Base-by-base conservation (phyloP, 139 green algal species). In the Astrephomene gubernaculifera region DNA sequence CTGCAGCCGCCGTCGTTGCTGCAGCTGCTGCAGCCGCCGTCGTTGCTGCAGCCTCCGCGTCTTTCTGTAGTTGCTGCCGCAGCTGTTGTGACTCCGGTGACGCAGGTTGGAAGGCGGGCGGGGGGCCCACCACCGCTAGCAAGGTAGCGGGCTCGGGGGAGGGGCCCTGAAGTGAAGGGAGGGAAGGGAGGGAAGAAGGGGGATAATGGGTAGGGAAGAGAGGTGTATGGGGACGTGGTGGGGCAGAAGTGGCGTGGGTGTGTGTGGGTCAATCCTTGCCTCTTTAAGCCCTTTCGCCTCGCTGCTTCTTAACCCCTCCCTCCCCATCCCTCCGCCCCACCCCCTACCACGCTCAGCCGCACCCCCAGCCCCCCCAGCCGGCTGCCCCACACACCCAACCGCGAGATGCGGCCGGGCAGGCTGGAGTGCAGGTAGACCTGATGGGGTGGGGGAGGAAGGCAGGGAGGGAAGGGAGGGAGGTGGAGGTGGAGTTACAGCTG, bases 391-490 rank as follows among this genome's bases (percentile, higher is more conserved):
- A 79, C 64, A n/a, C 7, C 71, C 4, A 5, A 5, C 19, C 44
- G 39, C 9, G 2, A 5, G 29, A 10, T 64, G 44, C 44, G 44
- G n/a, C 71, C 71, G 2, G 44, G 43, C 27, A 79, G n/a, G 71
- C 71, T 79, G 71, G 29, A 45, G 45, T 79, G 71, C 43, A 79
- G 14, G 71, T 65, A 79, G 6, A 79, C 71, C 71, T 79, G 71
- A 9, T 25, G 17, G 49, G n/a, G n/a, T n/a, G n/a, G n/a, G n/a
- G n/a, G n/a, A n/a, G n/a, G n/a, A n/a, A n/a, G n/a, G n/a, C n/a
- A n/a, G n/a, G n/a, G n/a, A n/a, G n/a, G n/a, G n/a, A n/a, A n/a
- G n/a, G 12, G 49, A 57, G 49, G 12, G 17, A 57, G 49, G n/a
- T n/a, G n/a, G n/a, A n/a, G n/a, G n/a, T n/a, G n/a, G n/a, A n/a